phyloP scores from a whole-genome alignment of 108 stramenopile species.

The Aurantiochytrium sp. region DNA sequence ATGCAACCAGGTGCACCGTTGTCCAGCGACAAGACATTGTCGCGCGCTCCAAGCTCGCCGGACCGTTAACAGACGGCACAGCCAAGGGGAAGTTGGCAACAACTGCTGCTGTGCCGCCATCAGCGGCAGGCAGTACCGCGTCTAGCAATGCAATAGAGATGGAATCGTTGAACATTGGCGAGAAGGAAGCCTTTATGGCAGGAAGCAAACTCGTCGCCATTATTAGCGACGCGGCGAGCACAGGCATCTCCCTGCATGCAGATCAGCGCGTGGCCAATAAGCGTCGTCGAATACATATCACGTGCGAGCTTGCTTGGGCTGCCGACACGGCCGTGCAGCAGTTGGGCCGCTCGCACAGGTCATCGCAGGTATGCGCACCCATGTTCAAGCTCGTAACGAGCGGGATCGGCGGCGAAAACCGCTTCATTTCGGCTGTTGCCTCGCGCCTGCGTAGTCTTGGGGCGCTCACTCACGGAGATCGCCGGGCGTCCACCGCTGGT shows the following conservation, averaged over 20 bases:
- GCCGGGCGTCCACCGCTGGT: constrained; percentile 46
- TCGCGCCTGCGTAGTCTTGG: constrained; percentile 67
- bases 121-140: background rate
- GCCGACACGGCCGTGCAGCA: constrained; percentile 83
- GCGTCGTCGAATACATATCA: constrained; percentile 64
- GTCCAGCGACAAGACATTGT: background rate
- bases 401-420: constrained; percentile 63
- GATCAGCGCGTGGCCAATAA: constrained; percentile 35
- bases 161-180: constrained; percentile 60
- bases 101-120: too few relatives aligned
- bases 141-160: constrained; percentile 26
- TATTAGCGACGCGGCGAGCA: constrained; percentile 72
- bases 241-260: constrained; percentile 61
- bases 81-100: too few relatives aligned
- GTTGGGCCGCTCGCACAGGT: constrained; percentile 68
- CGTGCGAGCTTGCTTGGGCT: constrained; percentile 77
- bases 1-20: background rate
- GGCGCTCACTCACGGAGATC: constrained; percentile 69
- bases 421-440: constrained; percentile 68
- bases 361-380: constrained; percentile 57
- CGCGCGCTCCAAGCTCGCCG: background rate
- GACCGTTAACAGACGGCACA: background rate
- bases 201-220: constrained; percentile 67
- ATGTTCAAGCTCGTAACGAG: constrained; percentile 59
- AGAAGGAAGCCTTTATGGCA: constrained; percentile 58